These are phyloP conservation scores for Geum urbanum DNA, from an alignment of 306 rosid genomes.

Conservation along the genomic window DNA sequence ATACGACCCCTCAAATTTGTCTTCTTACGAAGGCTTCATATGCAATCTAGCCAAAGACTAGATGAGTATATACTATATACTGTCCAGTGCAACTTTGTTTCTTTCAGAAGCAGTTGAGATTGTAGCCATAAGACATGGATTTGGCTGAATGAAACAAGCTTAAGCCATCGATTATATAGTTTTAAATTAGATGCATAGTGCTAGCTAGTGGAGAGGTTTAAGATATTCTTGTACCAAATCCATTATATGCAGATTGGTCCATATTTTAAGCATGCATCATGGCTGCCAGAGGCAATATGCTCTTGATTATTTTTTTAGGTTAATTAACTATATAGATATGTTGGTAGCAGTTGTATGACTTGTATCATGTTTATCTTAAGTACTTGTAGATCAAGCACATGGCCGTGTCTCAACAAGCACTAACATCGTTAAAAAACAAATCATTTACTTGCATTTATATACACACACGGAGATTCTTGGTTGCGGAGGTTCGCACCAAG, in stretches of 20 bases:
- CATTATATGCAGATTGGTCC: not conserved
- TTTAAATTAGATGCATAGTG: not conserved
- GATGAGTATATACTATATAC: not conserved
- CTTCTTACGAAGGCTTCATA: not conserved
- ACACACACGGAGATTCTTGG: no score
- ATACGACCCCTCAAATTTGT: not conserved
- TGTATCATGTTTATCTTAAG: not conserved
- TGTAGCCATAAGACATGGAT: not conserved
- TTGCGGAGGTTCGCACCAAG: no score
- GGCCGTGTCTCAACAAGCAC: not conserved
- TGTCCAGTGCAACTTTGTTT: not conserved
- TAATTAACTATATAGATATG: not conserved
- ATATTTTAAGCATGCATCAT: not conserved
- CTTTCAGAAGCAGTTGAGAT: not conserved
- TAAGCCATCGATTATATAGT: not conserved
- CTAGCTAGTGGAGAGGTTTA: conserved; percentile 7
- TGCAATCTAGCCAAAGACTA: not conserved
- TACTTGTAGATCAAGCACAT: not conserved
- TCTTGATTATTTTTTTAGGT: no score
- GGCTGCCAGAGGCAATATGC: not conserved
- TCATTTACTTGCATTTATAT: no score
- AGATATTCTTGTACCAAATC: not conserved
- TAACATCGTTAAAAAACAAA: not conserved
- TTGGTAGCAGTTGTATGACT: not conserved
- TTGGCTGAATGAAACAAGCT: not conserved